Evolutionary conservation across 106 monocot genomes (phyloP).

Genomic region (Triglochin maritima): DNA sequence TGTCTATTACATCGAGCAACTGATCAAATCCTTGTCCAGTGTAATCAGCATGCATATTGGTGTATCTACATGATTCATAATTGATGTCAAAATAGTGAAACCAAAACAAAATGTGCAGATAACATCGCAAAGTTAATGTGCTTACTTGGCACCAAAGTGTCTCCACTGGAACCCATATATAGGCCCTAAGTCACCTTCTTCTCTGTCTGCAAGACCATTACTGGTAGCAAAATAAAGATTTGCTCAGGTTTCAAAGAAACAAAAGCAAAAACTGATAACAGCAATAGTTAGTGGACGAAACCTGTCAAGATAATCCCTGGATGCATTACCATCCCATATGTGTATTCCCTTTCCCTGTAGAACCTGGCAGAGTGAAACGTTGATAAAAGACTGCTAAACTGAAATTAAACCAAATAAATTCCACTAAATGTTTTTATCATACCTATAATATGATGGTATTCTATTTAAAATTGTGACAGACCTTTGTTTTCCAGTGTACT

Average conservation of each 20-base stretch:
- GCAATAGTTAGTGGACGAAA: not conserved
- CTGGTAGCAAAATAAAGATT: conserved; percentile 17
- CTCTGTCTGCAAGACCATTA: conserved; percentile 55
- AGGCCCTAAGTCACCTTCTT: conserved; percentile 93
- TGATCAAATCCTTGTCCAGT: conserved; percentile 98
- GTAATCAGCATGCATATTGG: conserved; percentile 87
- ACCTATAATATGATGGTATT: too few relatives aligned
- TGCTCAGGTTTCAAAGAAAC: not conserved
- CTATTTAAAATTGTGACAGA: too few relatives aligned
- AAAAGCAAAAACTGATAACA: not conserved
- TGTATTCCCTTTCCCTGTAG: conserved; percentile 75
- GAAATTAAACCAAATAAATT: too few relatives aligned
- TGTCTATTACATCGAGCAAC: conserved; percentile 73
- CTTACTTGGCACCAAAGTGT: conserved; percentile 98
- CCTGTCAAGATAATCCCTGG: conserved; percentile 95
- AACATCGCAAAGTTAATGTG: not conserved
- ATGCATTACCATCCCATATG: conserved; percentile 99
- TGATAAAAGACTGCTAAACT: not conserved
- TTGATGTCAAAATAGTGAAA: not conserved
- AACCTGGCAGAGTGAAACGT: conserved; percentile 36
- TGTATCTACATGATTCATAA: conserved; percentile 42
- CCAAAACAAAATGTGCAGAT: not conserved
- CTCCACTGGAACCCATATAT: conserved; percentile 99
- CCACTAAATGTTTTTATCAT: too few relatives aligned
- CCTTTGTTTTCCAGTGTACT: too few relatives aligned